Conservation (phyloP, 495 filamentous ascomycete genomes). For the Pyrenula aspistea region DNA sequence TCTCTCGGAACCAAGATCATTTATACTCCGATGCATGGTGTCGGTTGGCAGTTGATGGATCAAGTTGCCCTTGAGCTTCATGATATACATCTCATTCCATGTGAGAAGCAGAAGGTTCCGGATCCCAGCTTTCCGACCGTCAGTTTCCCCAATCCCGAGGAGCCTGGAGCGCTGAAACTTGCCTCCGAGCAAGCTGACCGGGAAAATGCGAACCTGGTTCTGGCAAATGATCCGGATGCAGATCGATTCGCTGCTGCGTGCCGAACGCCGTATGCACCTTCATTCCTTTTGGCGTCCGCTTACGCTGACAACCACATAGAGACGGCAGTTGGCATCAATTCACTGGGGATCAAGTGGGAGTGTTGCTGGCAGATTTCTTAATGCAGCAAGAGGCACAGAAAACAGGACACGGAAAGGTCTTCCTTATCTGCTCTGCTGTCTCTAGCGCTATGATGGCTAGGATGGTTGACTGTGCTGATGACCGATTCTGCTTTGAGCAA, state of each 20-base stretch:
- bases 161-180: conserved; percentile 55
- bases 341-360: conserved; percentile 59
- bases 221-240: conserved; percentile 63
- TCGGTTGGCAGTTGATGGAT: conserved; percentile 27
- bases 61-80: conserved; percentile 11
- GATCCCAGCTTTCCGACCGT: conserved; percentile 62
- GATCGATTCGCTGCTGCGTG: conserved; percentile 60
- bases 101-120: conserved; percentile 41
- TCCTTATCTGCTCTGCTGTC: conserved; percentile 49
- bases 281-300: background rate
- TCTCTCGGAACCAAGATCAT: conserved; percentile 22
- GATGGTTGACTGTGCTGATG: conserved; percentile 34
- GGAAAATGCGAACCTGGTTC: conserved; percentile 34
- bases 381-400: background rate
- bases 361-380: conserved; percentile 32
- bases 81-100: conserved; percentile 14
- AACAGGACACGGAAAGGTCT: conserved; percentile 27
- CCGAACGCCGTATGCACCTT: conserved; percentile 29
- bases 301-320: background rate
- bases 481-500: conserved; percentile 47
- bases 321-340: conserved; percentile 47
- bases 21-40: conserved; percentile 63
- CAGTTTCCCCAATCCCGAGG: conserved; percentile 61
- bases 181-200: conserved; percentile 43
- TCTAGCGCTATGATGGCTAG: conserved; percentile 52